These are phyloP conservation scores for Salix caprea DNA, from an alignment of 345 rosid genomes.

Conservation along the genomic window DNA sequence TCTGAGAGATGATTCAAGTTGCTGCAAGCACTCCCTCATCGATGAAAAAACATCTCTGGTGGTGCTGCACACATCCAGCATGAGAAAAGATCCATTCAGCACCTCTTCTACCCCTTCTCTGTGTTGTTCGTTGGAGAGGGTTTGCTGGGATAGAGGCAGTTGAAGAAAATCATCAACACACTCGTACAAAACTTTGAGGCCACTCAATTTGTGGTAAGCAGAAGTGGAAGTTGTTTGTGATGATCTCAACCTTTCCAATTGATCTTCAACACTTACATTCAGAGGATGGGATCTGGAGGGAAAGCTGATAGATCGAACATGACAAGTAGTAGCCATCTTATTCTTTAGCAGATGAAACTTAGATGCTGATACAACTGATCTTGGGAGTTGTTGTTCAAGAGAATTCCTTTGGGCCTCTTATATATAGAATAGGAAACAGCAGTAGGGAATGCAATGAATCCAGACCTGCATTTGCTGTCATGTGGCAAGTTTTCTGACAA, in stretches of 20 bases:
- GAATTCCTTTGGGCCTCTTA: not conserved
- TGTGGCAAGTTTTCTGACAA: not conserved
- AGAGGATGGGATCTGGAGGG: constrained; percentile 32
- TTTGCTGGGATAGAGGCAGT: not conserved
- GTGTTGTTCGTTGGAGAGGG: not conserved
- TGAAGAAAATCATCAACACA: constrained; percentile 8
- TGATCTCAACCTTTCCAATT: constrained; percentile 17
- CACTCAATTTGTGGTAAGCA: not conserved
- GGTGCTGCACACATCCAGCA: constrained; percentile 4
- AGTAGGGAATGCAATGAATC: not conserved
- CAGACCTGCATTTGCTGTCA: not conserved
- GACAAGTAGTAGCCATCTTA: constrained; percentile 12
- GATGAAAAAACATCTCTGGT: constrained; percentile 7
- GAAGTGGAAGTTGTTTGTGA: constrained; percentile 19
- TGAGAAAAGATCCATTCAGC: not conserved
- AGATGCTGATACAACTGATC: not conserved
- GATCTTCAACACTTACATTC: constrained; percentile 10
- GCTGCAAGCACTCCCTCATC: not conserved
- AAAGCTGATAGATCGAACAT: constrained; percentile 28
- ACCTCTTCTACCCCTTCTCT: not conserved
- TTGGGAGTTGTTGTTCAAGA: not conserved
- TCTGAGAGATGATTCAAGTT: constrained; percentile 6
- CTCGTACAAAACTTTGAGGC: constrained; percentile 2
- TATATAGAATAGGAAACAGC: not conserved
- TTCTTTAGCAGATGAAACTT: not conserved